A percentile compares a stretch with the other conserved stretches of the same genome.
These are phyloP conservation scores for Aleurites moluccanus DNA, from an alignment of 441 rosid species.

Conservation along the genomic window DNA sequence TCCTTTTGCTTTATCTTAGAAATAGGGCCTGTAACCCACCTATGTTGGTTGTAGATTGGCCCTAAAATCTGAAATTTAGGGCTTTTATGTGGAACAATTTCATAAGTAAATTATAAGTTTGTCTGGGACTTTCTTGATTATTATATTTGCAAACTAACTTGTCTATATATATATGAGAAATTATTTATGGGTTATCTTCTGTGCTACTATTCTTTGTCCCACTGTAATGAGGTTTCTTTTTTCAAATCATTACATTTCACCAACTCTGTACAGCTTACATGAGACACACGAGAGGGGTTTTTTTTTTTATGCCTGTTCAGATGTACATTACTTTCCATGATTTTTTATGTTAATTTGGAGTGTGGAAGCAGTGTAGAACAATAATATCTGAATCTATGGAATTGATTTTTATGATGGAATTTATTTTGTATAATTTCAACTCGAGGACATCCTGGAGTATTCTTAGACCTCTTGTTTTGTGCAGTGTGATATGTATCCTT, in stretches of 20 bases:
- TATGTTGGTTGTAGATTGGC: not conserved
- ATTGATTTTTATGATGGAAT: too few species aligned
- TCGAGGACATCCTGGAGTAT: not conserved
- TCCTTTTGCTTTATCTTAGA: not conserved
- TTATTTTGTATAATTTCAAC: not conserved
- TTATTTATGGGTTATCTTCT: not conserved
- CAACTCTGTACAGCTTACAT: not conserved
- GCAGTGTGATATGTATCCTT: conserved; percentile 86
- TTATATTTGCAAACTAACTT: not conserved
- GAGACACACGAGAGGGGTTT: too few species aligned
- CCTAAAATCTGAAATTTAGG: not conserved
- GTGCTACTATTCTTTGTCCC: not conserved
- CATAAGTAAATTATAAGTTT: not conserved
- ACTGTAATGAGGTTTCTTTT: not conserved
- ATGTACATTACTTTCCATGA: not conserved
- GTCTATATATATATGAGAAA: not conserved
- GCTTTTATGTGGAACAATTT: not conserved
- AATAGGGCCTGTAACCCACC: not conserved
- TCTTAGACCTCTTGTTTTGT: conserved; percentile 26
- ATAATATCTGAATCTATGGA: not conserved
- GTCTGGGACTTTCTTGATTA: not conserved
- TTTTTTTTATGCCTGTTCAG: too few species aligned
- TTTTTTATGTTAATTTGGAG: not conserved
- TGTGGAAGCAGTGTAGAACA: not conserved
- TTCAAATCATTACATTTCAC: not conserved